Base-by-base conservation (phyloP, 2,329 filamentous ascomycete species). In the Piedraia hortae region DNA sequence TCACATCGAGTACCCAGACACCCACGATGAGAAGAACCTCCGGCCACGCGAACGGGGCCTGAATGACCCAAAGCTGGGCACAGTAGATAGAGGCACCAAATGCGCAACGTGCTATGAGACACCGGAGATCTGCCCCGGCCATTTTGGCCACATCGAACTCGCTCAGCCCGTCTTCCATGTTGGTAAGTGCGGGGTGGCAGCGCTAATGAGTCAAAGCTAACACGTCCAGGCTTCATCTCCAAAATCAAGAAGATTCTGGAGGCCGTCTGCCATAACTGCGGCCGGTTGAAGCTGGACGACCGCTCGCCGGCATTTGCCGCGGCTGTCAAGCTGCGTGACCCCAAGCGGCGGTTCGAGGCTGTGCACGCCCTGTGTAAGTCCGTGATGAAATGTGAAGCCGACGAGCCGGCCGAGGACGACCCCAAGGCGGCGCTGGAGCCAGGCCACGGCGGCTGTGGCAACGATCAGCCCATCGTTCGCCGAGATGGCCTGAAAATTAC, bases 161-260 rank as follows among this genome's bases (percentile, higher is more conserved):
- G 80, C 85, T 18, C 80, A 77, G 43, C 85, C 88, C 25, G 85
- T 97, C 37, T 99, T 73, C 48, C 85, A 99, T 38, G 62, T 68
- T 37, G 63, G 62, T 67, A 46, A 31, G 51, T 43, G n/a, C 14
- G 16, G 10, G 6, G 19, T 6, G 15, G 12, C 12, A 10, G 8
- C 17, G 21, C 12, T 11, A 14, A 9, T 11, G 11, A 4, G 21
- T 8, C 16, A 24, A 15, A 22, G 14, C 19, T 34, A 27, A 34
- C 32, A 29, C 36, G 29, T 33, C 53, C 58, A 55, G 85, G 85
- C 40, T 99, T 91, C 51, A 72, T 99, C 53, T 88, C 75, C 48
- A 93, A 93, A 56, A 80, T 90, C 51, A 97, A 99, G 60, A 97
- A 93, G 59, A 65, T 99, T 38, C 58, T 97, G 47, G 88, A 97